Evolutionary conservation across 1,284 basidiomycete species (phyloP).

Genomic region (Leccinum pachyderme): DNA sequence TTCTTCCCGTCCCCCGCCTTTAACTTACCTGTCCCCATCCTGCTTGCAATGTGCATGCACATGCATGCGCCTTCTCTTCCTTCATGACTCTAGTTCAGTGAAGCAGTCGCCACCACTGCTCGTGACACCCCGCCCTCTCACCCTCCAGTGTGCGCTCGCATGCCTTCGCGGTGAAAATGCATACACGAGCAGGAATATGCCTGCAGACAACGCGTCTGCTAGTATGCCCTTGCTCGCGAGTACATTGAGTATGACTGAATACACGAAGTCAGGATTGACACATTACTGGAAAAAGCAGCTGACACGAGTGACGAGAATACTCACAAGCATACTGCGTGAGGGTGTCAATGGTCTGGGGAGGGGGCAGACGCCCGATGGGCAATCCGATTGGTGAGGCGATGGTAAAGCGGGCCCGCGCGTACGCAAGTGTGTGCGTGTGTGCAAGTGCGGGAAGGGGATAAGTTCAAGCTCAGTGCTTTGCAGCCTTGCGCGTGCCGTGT

Average conservation of each 20-base stretch:
- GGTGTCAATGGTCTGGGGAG: neutral
- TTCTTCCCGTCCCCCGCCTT: no score
- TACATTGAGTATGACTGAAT: neutral
- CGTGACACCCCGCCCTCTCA: neutral
- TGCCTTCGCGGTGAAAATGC: neutral
- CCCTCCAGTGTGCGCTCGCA: neutral
- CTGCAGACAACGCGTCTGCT: neutral
- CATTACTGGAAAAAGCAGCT: neutral
- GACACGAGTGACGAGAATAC: neutral
- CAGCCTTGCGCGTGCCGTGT: no score
- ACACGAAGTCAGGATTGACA: neutral
- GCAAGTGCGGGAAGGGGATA: no score
- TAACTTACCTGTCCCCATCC: neutral
- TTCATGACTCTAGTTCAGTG: neutral
- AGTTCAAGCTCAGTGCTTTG: no score
- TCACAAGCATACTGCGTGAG: neutral
- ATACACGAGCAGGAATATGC: neutral
- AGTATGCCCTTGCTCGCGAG: neutral
- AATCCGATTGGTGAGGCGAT: no score
- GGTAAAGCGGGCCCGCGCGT: no score
- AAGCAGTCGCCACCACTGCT: neutral
- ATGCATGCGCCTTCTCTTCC: neutral
- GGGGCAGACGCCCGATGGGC: neutral
- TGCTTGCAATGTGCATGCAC: neutral
- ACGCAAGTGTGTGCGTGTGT: no score